Evolutionary conservation across 2,329 filamentous ascomycete genomes (phyloP).

Genomic region (Sporothrix pallida): DNA sequence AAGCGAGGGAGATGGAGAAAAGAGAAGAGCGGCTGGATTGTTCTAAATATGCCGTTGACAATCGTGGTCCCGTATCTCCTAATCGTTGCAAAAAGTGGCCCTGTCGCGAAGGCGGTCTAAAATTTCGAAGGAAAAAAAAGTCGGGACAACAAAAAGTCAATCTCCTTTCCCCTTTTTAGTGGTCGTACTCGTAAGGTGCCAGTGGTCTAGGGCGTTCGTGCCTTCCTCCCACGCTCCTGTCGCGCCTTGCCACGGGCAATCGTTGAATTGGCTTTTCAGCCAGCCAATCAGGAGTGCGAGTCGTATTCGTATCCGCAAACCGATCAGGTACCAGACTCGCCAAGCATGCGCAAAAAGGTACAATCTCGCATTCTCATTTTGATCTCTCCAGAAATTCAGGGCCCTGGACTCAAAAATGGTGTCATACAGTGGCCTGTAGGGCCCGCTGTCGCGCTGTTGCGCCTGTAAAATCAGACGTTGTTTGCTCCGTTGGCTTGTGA

Average conservation of each 20-base stretch:
- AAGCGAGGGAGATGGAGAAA: constrained; percentile 17
- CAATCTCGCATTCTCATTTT: constrained; percentile 24
- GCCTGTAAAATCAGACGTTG: constrained; percentile 33
- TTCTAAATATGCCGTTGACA: constrained; percentile 8
- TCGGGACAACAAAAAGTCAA: not conserved
- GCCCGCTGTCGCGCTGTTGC: constrained; percentile 12
- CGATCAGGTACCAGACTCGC: not conserved
- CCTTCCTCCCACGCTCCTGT: not conserved
- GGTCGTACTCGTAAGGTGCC: constrained; percentile 17
- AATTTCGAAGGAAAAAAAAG: not conserved
- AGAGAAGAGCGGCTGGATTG: not conserved
- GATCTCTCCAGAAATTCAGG: not conserved
- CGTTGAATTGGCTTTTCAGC: not conserved
- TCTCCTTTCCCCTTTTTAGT: constrained; percentile 16
- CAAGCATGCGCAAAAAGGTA: constrained; percentile 5
- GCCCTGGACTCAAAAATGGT: constrained; percentile 19
- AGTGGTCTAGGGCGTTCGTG: not conserved
- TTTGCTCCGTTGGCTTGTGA: constrained; percentile 25
- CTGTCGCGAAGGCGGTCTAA: constrained; percentile 22
- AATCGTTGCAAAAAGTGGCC: not conserved
- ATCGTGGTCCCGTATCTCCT: not conserved
- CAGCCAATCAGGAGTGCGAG: constrained; percentile 28
- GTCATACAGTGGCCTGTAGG: constrained; percentile 23
- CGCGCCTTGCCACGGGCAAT: not conserved
- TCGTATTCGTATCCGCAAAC: constrained; percentile 38